Evolutionary conservation across 306 rosid species (phyloP), one percentile per base, ranked within the genome.

Genomic region (Quercus aquifolioides): DNA sequence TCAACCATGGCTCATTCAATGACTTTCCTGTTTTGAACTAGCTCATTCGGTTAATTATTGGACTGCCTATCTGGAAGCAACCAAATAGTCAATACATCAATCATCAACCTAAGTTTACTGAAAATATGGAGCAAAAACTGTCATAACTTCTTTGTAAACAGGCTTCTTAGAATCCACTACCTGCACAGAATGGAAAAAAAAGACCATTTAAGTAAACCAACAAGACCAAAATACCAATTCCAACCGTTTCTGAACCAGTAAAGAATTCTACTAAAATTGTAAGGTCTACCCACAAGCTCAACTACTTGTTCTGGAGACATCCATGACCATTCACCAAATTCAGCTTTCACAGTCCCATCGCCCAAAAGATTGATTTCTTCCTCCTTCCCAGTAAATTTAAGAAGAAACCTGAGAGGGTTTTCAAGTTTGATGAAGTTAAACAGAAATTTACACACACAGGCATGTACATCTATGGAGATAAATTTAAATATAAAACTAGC

Each of bases 301-400:
- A 87, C 59, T 54, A 89, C 17, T 83, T 91, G 80, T 71, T 92
- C 91, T 0, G 96, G 82, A 41, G 96, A 78, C 65, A 90, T 77
- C 99, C 99, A 95, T 35, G 92, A 85, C 99, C 98, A 95, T 63
- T 95, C 83, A 17, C 99, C 99, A 77, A 95, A 95, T 91, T 92
- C 99, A 35, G 98, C 77, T 83, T 91, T 95, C 87, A 86, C 98
- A 3, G 94, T 91, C 35, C 97, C 99, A 84, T 94, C 97, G 51
- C 99, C 99, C 82, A 90, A 83, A 79, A 94, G 97, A 89, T 94
- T 92, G 77, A 94, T 82, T 82, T 94, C 97, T 83, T 89, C 87
- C 58, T 90, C 97, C 69, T 86, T 87, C 68, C 98, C 99, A 2
- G 90, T 91, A 71, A 95, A 87, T 80, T 83, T 87, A 9, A 95